phyloP scores from a whole-genome alignment of 176 grass and related monocot genomes.

The Musa acuminata region DNA sequence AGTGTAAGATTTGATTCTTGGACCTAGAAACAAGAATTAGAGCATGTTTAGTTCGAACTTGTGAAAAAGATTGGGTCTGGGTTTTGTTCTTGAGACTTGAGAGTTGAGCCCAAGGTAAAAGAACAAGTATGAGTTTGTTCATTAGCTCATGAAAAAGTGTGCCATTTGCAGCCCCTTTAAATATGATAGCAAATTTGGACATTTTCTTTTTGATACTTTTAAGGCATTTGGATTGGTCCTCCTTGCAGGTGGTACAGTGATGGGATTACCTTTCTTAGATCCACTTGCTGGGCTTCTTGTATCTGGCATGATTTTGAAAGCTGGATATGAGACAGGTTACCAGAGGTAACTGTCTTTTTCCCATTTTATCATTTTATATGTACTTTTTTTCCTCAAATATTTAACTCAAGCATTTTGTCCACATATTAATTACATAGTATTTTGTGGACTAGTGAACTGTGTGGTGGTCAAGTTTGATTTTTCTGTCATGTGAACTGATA shows the following conservation, averaged over 20 bases:
- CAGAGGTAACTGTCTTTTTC: slow-evolving; percentile 47
- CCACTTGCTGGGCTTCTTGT: slow-evolving; percentile 88
- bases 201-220: neutral
- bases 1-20: no score
- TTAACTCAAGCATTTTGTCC: neutral
- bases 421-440: neutral
- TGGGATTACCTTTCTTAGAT: slow-evolving; percentile 84
- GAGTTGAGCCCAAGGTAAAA: no score
- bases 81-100: no score
- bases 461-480: neutral
- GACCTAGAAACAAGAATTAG: no score
- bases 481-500: no score
- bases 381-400: slow-evolving; percentile 1
- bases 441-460: neutral
- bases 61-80: no score
- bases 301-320: slow-evolving; percentile 93
- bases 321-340: slow-evolving; percentile 78
- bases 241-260: slow-evolving; percentile 63
- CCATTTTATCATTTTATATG: neutral
- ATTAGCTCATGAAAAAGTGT: no score
- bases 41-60: no score
- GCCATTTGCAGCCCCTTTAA: neutral
- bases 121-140: no score
- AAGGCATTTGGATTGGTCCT: slow-evolving; percentile 1
- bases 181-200: neutral